Base-by-base conservation (phyloP, 176 grass and related monocot species). In the Juncus effusus region DNA sequence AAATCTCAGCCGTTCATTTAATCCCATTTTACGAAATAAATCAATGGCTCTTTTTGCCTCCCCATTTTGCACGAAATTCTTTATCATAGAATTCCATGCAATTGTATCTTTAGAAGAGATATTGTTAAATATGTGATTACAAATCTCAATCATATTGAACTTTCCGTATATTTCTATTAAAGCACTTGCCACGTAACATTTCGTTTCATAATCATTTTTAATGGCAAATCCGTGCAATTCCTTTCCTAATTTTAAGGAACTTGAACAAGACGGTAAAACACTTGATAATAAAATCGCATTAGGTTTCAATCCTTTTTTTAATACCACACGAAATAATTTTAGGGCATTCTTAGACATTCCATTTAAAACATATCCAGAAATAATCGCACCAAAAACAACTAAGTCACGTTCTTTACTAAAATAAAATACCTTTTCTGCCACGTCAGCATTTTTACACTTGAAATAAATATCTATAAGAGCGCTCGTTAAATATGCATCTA, bases 1-100 rank as follows among this genome's bases (percentile, higher is more conserved):
- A 66, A 80, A 90, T 52, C 51, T 73, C 71, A 87, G 57, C 62
- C 76, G 84, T 71, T 90, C 87, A 38, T 49, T 83, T 28, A 28
- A 28, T 55, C 65, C 76, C 87, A 96, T 90, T 71, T 85, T 63
- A 47, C 81, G 81, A 56, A 96, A 87, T 77, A 96, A 51, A 16
- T 53, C 76, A 38, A 96, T 67, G 74, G 87, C 79, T 72, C 77
- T 79, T 73, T 88, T 68, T 70, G 87, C 84, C 58, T 88, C 77
- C 10, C 91, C 87, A 67, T 96, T 96, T 61, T 96, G 87, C 39
- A 67, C 60, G 75, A 81, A 87, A 74, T 84, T 87, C 75, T 83
- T 76, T 77, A 96, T 85, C 91, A 96, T 96, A 6, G 91, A 90
- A 74, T 96, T 96, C 86, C 91, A 96, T 54, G 81, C 78, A 54